Percentiles rank a stretch among this genome's conserved stretches.
Conservation (phyloP, 2,329 filamentous ascomycete species). For the Ophiostoma sp. region DNA sequence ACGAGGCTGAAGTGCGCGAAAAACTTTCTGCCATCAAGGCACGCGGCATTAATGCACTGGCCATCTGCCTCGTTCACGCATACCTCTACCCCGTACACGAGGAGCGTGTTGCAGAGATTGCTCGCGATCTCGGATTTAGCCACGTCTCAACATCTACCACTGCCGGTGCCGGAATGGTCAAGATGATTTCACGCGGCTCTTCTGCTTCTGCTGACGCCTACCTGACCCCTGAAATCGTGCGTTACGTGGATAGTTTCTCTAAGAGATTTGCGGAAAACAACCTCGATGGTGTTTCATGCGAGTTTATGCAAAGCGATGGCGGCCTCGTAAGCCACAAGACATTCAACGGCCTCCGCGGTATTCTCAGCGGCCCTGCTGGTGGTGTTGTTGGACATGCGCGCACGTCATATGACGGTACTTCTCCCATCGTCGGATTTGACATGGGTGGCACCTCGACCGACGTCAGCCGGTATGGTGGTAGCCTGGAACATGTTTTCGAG, state of each 20-base stretch:
- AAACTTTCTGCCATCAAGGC: slow-evolving; percentile 58
- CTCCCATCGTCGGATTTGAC: slow-evolving; percentile 67
- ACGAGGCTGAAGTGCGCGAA: slow-evolving; percentile 46
- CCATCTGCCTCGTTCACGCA: slow-evolving; percentile 36
- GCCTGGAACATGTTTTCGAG: slow-evolving; percentile 64
- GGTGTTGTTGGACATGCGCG: slow-evolving; percentile 68
- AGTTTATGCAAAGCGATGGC: slow-evolving; percentile 68
- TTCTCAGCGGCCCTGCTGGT: slow-evolving; percentile 64
- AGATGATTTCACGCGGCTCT: slow-evolving; percentile 62
- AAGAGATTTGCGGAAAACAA: slow-evolving; percentile 62
- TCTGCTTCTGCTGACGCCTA: slow-evolving; percentile 70
- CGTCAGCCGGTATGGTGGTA: slow-evolving; percentile 36
- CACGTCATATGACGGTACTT: slow-evolving; percentile 64
- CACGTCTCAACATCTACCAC: background rate
- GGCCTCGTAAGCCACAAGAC: slow-evolving; percentile 28
- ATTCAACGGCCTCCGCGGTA: slow-evolving; percentile 44
- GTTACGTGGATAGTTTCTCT: slow-evolving; percentile 62
- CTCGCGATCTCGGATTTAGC: slow-evolving; percentile 23
- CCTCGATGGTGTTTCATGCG: slow-evolving; percentile 53
- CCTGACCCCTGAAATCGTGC: slow-evolving; percentile 60
- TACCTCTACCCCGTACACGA: slow-evolving; percentile 28
- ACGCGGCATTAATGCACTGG: slow-evolving; percentile 45
- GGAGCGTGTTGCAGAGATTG: slow-evolving; percentile 21
- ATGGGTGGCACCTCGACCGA: slow-evolving; percentile 40
- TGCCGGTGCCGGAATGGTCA: slow-evolving; percentile 45